These are phyloP conservation scores for Eimeria acervulina DNA, from an alignment of 169 alveolate genomes.

Conservation along the genomic window DNA sequence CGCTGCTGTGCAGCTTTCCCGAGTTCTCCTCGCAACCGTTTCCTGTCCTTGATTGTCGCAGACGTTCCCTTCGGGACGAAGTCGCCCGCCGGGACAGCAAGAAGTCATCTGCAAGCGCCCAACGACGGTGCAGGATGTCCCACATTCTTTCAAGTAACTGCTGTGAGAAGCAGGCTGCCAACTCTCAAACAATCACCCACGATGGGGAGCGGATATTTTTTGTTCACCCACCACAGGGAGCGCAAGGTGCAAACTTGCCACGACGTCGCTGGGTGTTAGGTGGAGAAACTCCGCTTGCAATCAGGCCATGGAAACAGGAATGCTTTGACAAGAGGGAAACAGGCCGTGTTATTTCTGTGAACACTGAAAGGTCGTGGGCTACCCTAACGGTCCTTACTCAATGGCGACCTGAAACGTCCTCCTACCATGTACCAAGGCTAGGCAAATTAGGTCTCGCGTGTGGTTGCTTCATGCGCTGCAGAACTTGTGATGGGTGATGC, in stretches of 20 bases:
- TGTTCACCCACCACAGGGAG: background rate
- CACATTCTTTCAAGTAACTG: background rate
- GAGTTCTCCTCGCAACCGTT: background rate
- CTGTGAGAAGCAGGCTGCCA: background rate
- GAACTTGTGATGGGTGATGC: background rate
- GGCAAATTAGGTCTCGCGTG: background rate
- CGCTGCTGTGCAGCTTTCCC: background rate
- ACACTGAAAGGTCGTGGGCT: conserved; percentile 62
- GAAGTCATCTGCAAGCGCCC: background rate
- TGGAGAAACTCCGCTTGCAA: background rate
- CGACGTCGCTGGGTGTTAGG: background rate
- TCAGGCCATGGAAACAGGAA: conserved; percentile 64
- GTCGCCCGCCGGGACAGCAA: background rate
- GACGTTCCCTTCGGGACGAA: too few relatives aligned
- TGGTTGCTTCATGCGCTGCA: conserved; percentile 73
- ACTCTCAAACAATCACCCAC: background rate
- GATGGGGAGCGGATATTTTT: background rate
- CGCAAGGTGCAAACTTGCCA: background rate
- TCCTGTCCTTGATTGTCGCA: background rate
- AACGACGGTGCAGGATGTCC: background rate
- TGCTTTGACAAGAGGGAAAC: conserved; percentile 21
- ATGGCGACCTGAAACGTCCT: background rate
- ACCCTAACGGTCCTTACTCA: background rate
- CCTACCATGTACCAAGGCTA: background rate
- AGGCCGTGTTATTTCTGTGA: background rate